Percentiles rank a stretch among this genome's conserved stretches.
Conservation (phyloP, 108 stramenopile genomes). For the Pseudonitzschia pungens region DNA sequence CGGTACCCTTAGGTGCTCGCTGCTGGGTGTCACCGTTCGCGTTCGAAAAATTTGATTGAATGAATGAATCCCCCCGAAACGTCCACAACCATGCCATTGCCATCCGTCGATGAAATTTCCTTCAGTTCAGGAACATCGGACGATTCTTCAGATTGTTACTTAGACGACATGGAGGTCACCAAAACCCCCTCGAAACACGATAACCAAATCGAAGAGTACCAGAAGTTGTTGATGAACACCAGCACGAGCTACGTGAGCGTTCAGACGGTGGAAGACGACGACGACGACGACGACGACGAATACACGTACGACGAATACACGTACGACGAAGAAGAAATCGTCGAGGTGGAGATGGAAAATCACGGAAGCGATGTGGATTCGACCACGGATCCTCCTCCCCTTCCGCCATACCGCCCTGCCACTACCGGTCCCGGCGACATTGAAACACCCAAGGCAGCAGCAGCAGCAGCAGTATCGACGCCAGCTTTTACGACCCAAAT, state of each 20-base stretch:
- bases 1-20: too few relatives aligned
- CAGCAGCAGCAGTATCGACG: background rate
- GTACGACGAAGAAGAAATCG: slow-evolving; percentile 7
- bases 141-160: too few relatives aligned
- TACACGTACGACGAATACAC: slow-evolving; percentile 9
- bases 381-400: background rate
- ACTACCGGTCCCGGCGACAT: background rate
- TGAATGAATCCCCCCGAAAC: too few relatives aligned
- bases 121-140: too few relatives aligned
- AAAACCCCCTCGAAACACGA: background rate
- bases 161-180: too few relatives aligned
- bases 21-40: too few relatives aligned
- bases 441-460: background rate
- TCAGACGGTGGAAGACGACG: slow-evolving; percentile 9
- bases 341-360: background rate
- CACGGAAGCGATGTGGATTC: slow-evolving; percentile 1
- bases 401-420: background rate
- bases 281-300: background rate
- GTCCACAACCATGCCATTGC: too few relatives aligned
- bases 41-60: too few relatives aligned
- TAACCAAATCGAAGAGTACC: too few relatives aligned
- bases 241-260: background rate
- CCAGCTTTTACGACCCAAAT: background rate
- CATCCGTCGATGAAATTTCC: too few relatives aligned
- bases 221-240: too few relatives aligned